phyloP scores from a whole-genome alignment of 2,329 filamentous ascomycete species.

The Hypoxylon sp. region DNA sequence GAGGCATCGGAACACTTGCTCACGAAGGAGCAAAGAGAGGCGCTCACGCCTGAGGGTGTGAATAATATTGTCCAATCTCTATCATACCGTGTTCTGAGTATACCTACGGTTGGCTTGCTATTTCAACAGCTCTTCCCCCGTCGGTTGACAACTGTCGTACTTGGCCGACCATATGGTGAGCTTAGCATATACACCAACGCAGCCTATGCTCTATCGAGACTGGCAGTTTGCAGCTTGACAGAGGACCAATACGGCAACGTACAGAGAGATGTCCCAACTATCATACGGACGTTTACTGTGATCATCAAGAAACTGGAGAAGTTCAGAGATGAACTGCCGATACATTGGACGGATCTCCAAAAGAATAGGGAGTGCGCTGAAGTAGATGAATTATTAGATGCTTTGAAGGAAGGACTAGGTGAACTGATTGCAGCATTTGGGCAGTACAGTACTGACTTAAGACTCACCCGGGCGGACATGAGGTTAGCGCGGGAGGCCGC shows the following conservation, averaged over 20 bases:
- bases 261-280: conserved; percentile 81
- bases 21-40: conserved; percentile 69
- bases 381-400: conserved; percentile 77
- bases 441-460: conserved; percentile 79
- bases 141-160: conserved; percentile 75
- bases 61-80: conserved; percentile 65
- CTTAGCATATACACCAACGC: conserved; percentile 79
- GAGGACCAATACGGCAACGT: conserved; percentile 91
- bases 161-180: conserved; percentile 81
- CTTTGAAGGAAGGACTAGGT: conserved; percentile 75
- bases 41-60: conserved; percentile 65
- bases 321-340: conserved; percentile 71
- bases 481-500: conserved; percentile 78
- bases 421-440: conserved; percentile 80
- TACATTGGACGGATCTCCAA: conserved; percentile 85
- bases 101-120: conserved; percentile 72
- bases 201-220: conserved; percentile 75
- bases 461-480: conserved; percentile 79
- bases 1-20: conserved; percentile 65
- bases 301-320: conserved; percentile 78
- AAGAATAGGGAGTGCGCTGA: conserved; percentile 71
- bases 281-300: conserved; percentile 80
- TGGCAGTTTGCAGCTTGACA: conserved; percentile 79
- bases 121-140: conserved; percentile 80
- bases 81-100: conserved; percentile 61